Conservation (phyloP, 176 grass and related monocot genomes). For the Dendrocalamus sinicus region DNA sequence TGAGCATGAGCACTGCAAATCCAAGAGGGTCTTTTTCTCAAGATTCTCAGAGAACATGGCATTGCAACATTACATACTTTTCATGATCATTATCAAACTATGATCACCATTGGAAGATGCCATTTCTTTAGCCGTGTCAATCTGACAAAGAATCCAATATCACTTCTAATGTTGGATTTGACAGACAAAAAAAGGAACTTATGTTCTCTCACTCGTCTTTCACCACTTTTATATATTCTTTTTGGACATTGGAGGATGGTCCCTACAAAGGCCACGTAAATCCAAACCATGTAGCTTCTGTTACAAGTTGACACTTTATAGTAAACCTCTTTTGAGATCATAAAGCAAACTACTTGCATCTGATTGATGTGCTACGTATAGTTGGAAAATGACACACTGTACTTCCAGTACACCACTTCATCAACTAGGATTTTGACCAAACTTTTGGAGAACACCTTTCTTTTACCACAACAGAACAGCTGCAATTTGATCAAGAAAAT, state of each 20-base stretch:
- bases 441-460: slow-evolving; percentile 25
- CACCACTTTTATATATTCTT: background rate
- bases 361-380: slow-evolving; percentile 34
- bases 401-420: slow-evolving; percentile 1
- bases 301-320: slow-evolving; percentile 31
- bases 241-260: slow-evolving; percentile 33
- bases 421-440: slow-evolving; percentile 37
- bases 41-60: slow-evolving; percentile 39
- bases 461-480: slow-evolving; percentile 21
- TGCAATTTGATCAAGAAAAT: slow-evolving; percentile 54
- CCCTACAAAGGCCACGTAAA: slow-evolving; percentile 26
- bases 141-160: background rate
- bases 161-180: slow-evolving; percentile 9
- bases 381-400: slow-evolving; percentile 29
- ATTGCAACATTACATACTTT: background rate
- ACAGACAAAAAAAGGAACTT: background rate
- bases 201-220: background rate
- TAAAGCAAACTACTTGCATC: slow-evolving; percentile 26
- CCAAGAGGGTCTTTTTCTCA: background rate
- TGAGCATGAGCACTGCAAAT: slow-evolving; percentile 10
- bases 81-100: background rate
- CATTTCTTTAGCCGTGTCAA: slow-evolving; percentile 35
- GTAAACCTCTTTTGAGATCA: background rate
- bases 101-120: background rate
- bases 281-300: slow-evolving; percentile 25